phyloP scores from a whole-genome alignment of 441 rosid genomes.

The Corymbia citriodora region DNA sequence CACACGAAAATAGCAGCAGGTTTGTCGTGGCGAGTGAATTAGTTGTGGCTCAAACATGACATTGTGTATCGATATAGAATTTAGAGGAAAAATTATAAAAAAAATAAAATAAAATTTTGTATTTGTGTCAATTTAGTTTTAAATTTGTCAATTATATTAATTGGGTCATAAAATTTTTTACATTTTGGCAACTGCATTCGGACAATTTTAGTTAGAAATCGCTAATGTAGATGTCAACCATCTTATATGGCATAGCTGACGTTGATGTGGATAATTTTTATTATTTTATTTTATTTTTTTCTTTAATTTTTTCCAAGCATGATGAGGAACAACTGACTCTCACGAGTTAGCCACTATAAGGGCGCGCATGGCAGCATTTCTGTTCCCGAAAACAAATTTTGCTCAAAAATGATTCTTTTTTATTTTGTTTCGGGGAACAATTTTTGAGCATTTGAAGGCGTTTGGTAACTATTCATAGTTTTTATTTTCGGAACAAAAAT shows the following conservation, averaged over 20 bases:
- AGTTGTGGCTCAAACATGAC: background rate
- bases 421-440: too few species aligned
- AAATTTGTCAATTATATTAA: accelerated
- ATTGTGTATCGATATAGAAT: background rate
- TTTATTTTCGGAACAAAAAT: too few species aligned
- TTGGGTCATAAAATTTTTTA: background rate
- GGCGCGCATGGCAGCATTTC: too few species aligned
- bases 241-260: accelerated
- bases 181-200: accelerated
- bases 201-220: accelerated
- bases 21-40: background rate
- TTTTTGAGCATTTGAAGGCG: too few species aligned
- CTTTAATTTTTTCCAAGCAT: accelerated
- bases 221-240: accelerated
- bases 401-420: too few species aligned
- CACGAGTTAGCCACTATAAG: too few species aligned
- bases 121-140: accelerated
- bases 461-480: too few species aligned
- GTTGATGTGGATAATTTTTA: background rate
- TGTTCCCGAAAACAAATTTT: too few species aligned
- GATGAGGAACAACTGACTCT: accelerated
- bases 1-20: accelerated
- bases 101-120: background rate
- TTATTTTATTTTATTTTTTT: too few species aligned
- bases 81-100: background rate